Conservation (phyloP, 192 early-diverging fungal genomes). For the Dissophora globulifera region DNA sequence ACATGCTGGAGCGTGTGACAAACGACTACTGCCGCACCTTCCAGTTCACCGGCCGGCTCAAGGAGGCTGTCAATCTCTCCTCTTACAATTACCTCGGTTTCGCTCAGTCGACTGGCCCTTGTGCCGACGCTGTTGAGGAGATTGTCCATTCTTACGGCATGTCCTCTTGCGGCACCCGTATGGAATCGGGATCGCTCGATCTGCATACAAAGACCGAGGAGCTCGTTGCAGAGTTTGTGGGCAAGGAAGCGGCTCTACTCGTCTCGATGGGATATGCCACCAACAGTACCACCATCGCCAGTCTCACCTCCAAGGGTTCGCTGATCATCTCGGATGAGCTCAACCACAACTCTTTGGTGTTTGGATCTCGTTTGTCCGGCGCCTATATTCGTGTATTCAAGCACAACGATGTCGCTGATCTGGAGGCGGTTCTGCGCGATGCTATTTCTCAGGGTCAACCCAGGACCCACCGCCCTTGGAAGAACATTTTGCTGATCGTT, state of each 20-base stretch:
- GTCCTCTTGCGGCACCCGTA: constrained; percentile 68
- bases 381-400: constrained; percentile 93
- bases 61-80: constrained; percentile 89
- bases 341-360: constrained; percentile 94
- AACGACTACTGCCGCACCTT: constrained; percentile 88
- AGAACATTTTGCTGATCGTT: constrained; percentile 97
- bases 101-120: constrained; percentile 91
- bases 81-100: constrained; percentile 99
- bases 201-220: constrained; percentile 84
- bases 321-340: constrained; percentile 96
- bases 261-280: constrained; percentile 98
- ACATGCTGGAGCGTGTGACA: constrained; percentile 86
- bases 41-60: constrained; percentile 82
- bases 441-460: constrained; percentile 96
- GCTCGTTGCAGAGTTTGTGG: constrained; percentile 90
- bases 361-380: constrained; percentile 92
- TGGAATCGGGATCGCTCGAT: constrained; percentile 74
- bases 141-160: constrained; percentile 80
- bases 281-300: constrained; percentile 93
- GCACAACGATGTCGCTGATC: constrained; percentile 87
- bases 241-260: constrained; percentile 86
- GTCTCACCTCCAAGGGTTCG: constrained; percentile 84
- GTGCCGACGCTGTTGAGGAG: constrained; percentile 92
- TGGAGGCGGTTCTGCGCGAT: constrained; percentile 85
- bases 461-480: constrained; percentile 97